Conservation (phyloP, 345 rosid genomes). For the Gossypium turneri region DNA sequence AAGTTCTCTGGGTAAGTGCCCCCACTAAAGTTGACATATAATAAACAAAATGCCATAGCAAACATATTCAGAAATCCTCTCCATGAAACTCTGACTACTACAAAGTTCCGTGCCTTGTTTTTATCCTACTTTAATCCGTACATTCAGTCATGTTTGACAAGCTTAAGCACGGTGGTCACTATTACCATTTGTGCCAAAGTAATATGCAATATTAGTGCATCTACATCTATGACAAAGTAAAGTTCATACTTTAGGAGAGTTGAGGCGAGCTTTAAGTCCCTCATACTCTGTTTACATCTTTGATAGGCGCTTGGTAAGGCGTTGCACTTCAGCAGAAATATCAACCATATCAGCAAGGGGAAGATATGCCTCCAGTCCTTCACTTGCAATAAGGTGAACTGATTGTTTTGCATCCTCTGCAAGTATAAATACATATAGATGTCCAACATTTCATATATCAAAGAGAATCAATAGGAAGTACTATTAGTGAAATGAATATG, state of each 20-base stretch:
- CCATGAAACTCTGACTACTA: not conserved
- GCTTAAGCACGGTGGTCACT: not conserved
- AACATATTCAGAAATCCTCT: not conserved
- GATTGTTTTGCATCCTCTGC: too few species aligned
- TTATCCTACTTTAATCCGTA: not conserved
- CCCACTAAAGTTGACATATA: not conserved
- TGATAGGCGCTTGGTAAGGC: slow-evolving; percentile 85
- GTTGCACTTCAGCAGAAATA: slow-evolving; percentile 80
- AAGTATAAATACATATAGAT: too few species aligned
- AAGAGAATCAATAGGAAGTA: too few species aligned
- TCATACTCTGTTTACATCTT: slow-evolving; percentile 88
- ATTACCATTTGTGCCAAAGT: not conserved
- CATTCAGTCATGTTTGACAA: not conserved
- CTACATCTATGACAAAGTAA: not conserved
- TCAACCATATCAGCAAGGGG: slow-evolving; percentile 94
- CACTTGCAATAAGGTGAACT: too few species aligned
- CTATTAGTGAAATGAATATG: too few species aligned
- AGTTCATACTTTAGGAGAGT: slow-evolving; percentile 61
- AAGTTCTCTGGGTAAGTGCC: not conserved
- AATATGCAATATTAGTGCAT: not conserved
- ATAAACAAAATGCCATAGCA: not conserved
- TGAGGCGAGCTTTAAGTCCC: slow-evolving; percentile 67
- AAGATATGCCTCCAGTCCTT: too few species aligned
- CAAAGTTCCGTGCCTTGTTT: not conserved
- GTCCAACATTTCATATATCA: too few species aligned